Evolutionary conservation across 805 yeast species (phyloP), one percentile per base, ranked within the genome.

Genomic region (Millerozyma miso): DNA sequence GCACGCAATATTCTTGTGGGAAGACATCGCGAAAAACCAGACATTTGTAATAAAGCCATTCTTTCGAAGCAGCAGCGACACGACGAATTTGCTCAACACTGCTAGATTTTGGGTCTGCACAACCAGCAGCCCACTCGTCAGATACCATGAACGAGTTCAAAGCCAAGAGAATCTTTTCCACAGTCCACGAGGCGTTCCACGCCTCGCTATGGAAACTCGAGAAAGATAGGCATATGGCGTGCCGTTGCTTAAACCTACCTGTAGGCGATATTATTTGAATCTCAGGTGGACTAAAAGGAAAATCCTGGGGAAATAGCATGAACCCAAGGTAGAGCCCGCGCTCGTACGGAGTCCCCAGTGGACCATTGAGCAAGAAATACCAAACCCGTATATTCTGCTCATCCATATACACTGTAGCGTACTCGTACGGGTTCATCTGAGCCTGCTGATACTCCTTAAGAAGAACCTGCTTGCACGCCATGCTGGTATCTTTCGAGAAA

Each of bases 251-350:
- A 37, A 52, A 52, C 6, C 48, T 37, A 1, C 54, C 52, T 8
- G 41, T 48, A 10, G 54, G 54, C 38, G 51, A 48, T 7, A 52
- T 50, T 52, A 52, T 44, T 37, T 48, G 55, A 16, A 52, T 46
- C 31, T 52, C 55, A n/a, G 55, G 55, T 2, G 55, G 49, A 13
- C 34, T 34, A 41, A 35, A 47, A 5, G 55, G 54, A 36, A 35
- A 52, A 34, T 52, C 35, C 3, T 41, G 26, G 6, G 55, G 55
- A 29, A 50, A 50, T 18, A 48, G 39, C 3, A 50, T 33, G 15
- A 45, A 43, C 14, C 53, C 54, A 35, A 52, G 33, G 35, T 50
- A 52, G 15, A 51, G 42, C 4, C 55, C 54, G 13, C 47, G 45
- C 10, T 42, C 42, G 31, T 44, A 52, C 4, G 43, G 41, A 6